These are phyloP conservation scores for Lipomyces japonicus DNA, from an alignment of 805 yeast genomes.

Conservation along the genomic window DNA sequence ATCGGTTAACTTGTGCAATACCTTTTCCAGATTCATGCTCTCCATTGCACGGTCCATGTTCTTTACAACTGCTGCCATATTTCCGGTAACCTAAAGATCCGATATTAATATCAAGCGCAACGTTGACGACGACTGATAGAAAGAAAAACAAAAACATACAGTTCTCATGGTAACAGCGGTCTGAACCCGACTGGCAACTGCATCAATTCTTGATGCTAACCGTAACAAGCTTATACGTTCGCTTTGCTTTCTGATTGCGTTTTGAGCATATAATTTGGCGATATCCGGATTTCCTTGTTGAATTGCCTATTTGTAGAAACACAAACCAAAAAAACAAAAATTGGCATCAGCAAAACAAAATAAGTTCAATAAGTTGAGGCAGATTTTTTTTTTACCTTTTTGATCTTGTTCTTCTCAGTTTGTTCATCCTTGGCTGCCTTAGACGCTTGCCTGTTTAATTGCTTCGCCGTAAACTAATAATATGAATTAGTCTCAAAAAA, in stretches of 20 bases:
- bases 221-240: conserved; percentile 79
- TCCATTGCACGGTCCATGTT: conserved; percentile 97
- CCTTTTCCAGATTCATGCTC: conserved; percentile 85
- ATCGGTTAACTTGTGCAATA: neutral
- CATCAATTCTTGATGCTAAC: conserved; percentile 85
- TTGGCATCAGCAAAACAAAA: neutral
- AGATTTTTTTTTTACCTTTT: conserved; percentile 47
- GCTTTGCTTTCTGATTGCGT: conserved; percentile 86
- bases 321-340: neutral
- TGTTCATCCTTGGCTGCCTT: conserved; percentile 89
- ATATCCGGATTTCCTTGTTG: conserved; percentile 84
- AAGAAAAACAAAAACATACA: conserved; percentile 7
- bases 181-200: conserved; percentile 92
- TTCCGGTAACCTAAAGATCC: conserved; percentile 67
- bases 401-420: conserved; percentile 79
- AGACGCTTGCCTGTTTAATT: conserved; percentile 80
- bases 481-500: neutral
- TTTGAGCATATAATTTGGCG: conserved; percentile 90
- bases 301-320: conserved; percentile 48
- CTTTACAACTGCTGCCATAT: conserved; percentile 86
- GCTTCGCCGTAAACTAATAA: conserved; percentile 84
- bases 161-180: conserved; percentile 95
- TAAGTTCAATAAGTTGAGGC: neutral
- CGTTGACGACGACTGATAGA: neutral
- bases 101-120: neutral